Percentiles rank a stretch among this genome's conserved stretches.
These are phyloP conservation scores for Achaetomiella virescens DNA, from an alignment of 495 filamentous ascomycete genomes.

Conservation along the genomic window DNA sequence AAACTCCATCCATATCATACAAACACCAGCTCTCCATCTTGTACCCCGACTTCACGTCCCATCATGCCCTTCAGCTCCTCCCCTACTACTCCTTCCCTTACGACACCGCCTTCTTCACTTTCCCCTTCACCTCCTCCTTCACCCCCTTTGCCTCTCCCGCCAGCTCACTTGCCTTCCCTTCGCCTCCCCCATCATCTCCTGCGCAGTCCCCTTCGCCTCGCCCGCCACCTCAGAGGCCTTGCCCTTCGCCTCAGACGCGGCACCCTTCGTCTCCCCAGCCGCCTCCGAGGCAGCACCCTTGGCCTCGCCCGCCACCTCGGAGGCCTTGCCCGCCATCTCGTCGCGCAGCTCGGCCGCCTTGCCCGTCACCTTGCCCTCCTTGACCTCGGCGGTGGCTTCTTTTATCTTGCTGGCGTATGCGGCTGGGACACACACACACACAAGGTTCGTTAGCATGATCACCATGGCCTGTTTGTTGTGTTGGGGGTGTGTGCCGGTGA, in stretches of 20 bases:
- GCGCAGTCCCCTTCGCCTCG: slow-evolving; percentile 28
- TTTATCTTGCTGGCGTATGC: slow-evolving; percentile 42
- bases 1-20: too few species aligned
- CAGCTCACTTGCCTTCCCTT: slow-evolving; percentile 3
- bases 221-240: neutral
- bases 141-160: slow-evolving; percentile 11
- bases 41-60: too few species aligned
- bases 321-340: slow-evolving; percentile 20
- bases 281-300: slow-evolving; percentile 21
- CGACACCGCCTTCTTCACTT: slow-evolving; percentile 5
- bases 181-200: slow-evolving; percentile 19
- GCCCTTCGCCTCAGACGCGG: slow-evolving; percentile 22
- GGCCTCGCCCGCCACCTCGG: slow-evolving; percentile 25
- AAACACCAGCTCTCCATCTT: too few species aligned
- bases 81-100: slow-evolving; percentile 3
- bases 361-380: slow-evolving; percentile 24
- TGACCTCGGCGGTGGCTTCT: slow-evolving; percentile 27
- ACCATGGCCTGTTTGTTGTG: too few species aligned
- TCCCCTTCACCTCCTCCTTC: slow-evolving; percentile 8
- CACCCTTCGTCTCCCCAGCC: slow-evolving; percentile 26
- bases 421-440: slow-evolving; percentile 36
- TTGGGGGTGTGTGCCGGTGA: neutral
- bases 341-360: slow-evolving; percentile 29
- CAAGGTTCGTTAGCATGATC: too few species aligned
- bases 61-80: neutral